Conservation (phyloP, 441 rosid species). For the Populus hybrid region DNA sequence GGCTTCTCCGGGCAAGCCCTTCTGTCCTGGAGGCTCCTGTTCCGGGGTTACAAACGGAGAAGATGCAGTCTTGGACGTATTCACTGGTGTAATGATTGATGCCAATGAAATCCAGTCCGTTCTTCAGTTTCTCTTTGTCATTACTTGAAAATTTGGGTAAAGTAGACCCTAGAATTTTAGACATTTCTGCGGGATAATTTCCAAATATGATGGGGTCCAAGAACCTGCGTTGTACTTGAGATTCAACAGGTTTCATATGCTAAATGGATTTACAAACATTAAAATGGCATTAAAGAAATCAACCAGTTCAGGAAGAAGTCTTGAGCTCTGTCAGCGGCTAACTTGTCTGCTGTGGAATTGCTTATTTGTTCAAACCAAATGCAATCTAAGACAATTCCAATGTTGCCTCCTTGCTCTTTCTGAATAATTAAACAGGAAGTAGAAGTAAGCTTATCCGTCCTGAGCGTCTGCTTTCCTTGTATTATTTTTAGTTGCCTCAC, state of each 20-base stretch:
- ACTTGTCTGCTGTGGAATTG: constrained; percentile 38
- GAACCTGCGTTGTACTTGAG: constrained; percentile 41
- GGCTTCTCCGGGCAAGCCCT: constrained; percentile 38
- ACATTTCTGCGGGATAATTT: constrained; percentile 64
- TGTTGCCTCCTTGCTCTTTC: constrained; percentile 46
- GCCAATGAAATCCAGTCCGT: constrained; percentile 59
- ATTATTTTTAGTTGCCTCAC: background rate
- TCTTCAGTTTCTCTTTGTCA: constrained; percentile 37
- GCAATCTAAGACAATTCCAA: constrained; percentile 48
- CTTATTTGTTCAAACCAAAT: constrained; percentile 57
- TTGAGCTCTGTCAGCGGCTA: constrained; percentile 48
- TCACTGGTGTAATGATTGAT: constrained; percentile 64
- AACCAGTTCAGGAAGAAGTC: constrained; percentile 48
- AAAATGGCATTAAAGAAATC: background rate
- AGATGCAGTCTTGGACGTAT: constrained; percentile 53
- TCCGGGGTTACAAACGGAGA: constrained; percentile 44
- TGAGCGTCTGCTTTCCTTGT: background rate
- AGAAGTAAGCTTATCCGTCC: background rate
- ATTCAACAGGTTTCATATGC: background rate
- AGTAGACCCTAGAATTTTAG: constrained; percentile 38
- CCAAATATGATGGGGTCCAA: constrained; percentile 57
- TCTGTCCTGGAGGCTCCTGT: constrained; percentile 49
- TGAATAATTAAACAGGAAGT: background rate
- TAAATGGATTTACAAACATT: background rate
- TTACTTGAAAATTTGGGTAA: constrained; percentile 47